Percentiles rank a stretch among this genome's conserved stretches.
phyloP scores from a whole-genome alignment of 78 protist genomes.

The Mastigamoeba balamuthi region DNA sequence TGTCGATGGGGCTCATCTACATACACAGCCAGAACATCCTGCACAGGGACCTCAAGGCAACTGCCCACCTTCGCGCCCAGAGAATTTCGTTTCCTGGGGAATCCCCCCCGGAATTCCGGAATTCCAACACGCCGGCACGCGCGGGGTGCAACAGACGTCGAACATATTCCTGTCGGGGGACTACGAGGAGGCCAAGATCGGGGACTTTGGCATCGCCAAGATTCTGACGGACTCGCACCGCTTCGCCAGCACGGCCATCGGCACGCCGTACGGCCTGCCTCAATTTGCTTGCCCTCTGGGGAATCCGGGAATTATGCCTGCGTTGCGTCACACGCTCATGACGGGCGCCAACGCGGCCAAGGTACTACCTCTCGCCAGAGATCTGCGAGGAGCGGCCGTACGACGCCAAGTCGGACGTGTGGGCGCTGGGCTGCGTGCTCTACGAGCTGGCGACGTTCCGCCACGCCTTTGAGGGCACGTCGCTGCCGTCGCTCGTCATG shows the following conservation, averaged over 20 bases:
- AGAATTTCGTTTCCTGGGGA: not conserved
- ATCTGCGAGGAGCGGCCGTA: conserved; percentile 62
- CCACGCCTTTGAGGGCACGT: not conserved
- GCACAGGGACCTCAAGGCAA: not conserved
- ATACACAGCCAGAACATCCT: not conserved
- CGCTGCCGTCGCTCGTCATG: conserved; percentile 57
- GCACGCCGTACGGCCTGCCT: too few species aligned
- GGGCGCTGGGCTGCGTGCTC: conserved; percentile 66
- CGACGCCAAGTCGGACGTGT: conserved; percentile 53
- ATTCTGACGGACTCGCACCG: conserved; percentile 51
- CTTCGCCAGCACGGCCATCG: conserved; percentile 62
- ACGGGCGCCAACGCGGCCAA: too few species aligned
- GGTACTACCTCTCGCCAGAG: conserved; percentile 83
- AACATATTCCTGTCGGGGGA: conserved; percentile 74
- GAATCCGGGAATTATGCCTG: too few species aligned
- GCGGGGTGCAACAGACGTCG: too few species aligned
- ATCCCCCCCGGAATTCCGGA: not conserved
- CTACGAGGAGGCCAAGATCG: conserved; percentile 53
- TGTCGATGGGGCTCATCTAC: not conserved
- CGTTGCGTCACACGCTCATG: too few species aligned
- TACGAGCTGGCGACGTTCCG: not conserved
- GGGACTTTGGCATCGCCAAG: conserved; percentile 92
- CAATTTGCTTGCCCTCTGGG: too few species aligned
- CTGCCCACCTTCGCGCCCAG: too few species aligned
- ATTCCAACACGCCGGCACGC: too few species aligned